phyloP scores from a whole-genome alignment of 441 rosid species.

The Croton laevigatus region DNA sequence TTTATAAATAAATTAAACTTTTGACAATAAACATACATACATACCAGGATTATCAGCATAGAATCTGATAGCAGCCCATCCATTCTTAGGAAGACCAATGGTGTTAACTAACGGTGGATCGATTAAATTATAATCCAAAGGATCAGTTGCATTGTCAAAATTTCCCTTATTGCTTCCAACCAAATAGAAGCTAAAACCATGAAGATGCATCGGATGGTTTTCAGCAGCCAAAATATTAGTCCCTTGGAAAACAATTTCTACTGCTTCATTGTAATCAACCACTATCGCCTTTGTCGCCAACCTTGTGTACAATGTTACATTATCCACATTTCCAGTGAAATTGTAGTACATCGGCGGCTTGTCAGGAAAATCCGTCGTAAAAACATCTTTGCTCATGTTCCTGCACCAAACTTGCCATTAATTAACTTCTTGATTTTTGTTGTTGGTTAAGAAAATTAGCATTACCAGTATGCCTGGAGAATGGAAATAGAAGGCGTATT shows the following conservation, averaged over 20 bases:
- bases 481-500: constrained; percentile 20
- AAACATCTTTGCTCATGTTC: constrained; percentile 22
- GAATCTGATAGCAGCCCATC: constrained; percentile 47
- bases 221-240: constrained; percentile 21
- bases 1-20: too few relatives aligned
- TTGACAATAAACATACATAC: too few relatives aligned
- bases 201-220: constrained; percentile 43
- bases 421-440: too few relatives aligned
- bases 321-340: constrained; percentile 27
- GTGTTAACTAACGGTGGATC: constrained; percentile 44
- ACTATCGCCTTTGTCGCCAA: constrained; percentile 26
- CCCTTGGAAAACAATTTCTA: constrained; percentile 39
- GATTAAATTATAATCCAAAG: constrained; percentile 31
- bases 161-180: constrained; percentile 39
- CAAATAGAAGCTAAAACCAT: constrained; percentile 42
- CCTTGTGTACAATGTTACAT: background rate
- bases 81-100: constrained; percentile 32
- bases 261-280: constrained; percentile 24
- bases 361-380: constrained; percentile 27
- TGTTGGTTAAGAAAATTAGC: too few relatives aligned
- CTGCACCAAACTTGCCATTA: too few relatives aligned
- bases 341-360: constrained; percentile 19
- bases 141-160: constrained; percentile 40
- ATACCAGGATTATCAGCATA: constrained; percentile 44
- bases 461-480: constrained; percentile 30